Evolutionary conservation across 305 asterid genomes (phyloP), one percentile per base, ranked within the genome.

Genomic region (Fraxinus xanthoxyloides): DNA sequence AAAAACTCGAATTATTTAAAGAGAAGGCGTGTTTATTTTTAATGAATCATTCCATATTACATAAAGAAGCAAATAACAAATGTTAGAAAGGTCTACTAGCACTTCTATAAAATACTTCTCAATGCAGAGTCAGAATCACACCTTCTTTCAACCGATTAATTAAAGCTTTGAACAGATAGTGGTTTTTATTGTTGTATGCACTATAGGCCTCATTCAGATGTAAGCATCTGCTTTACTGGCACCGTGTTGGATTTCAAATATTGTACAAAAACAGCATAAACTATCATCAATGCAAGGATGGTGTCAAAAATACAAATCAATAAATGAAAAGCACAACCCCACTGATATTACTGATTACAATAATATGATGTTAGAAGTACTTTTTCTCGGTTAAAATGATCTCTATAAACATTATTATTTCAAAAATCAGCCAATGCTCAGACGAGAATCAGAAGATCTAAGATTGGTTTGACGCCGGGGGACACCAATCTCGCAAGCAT

Each of bases 401-500:
- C 75, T 84, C 87, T 86, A 73, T 78, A 76, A 79, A 23, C 63
- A 75, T 17, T 31, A 79, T 56, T 24, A 76, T 70, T 51, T 78
- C 70, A 83, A 74, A 77, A 67, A 74, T 92, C 85, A 95, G 61
- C 98, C 98, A n/a, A 94, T 87, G 90, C 99, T 95, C 80, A 97
- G 84, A 38, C 98, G 97, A 59, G 96, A 88, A 81, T 97, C 99
- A 54, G 88, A 59, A 54, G 91, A 77, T 85, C 93, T 87, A 81
- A 88, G 77, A 90, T 85, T 90, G 72, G 98, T 92, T 90, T 97
- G 98, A 28, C 98, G 96, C 86, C 98, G 83, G 1, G 98, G 98
- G 56, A 95, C 82, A 48, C 99, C 99, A 76, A 97, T 95, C 88
- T 97, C 99, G 78, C 99, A 97, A 6, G 98, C 91, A 69, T 97